These are phyloP conservation scores for Saccharomyces hybrid DNA, from an alignment of 1,139 yeast species.

Conservation along the genomic window DNA sequence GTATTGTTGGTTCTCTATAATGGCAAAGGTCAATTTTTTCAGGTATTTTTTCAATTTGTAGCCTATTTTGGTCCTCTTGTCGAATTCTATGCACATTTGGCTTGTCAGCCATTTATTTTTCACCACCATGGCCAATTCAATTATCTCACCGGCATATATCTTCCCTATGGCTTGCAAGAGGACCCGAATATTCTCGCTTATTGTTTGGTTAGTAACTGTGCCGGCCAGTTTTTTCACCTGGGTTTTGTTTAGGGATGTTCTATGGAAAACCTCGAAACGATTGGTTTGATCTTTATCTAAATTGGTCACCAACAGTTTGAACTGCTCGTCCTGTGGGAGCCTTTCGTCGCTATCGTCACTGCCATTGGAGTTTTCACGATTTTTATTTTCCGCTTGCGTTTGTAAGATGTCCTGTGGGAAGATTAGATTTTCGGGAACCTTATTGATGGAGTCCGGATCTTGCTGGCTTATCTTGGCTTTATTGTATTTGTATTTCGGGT, in stretches of 20 bases:
- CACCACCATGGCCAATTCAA: slow-evolving; percentile 70
- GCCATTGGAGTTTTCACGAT: background rate
- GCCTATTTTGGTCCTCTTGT: slow-evolving; percentile 29
- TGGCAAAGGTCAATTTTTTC: too few relatives aligned
- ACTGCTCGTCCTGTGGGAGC: slow-evolving; percentile 44
- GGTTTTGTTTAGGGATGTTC: slow-evolving; percentile 72
- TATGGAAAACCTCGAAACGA: slow-evolving; percentile 77
- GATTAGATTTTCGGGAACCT: slow-evolving; percentile 19
- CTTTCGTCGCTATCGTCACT: background rate
- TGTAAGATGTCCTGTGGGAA: slow-evolving; percentile 22
- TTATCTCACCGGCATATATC: slow-evolving; percentile 82
- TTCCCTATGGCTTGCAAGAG: slow-evolving; percentile 83
- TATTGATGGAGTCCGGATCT: slow-evolving; percentile 11
- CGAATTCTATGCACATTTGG: slow-evolving; percentile 26
- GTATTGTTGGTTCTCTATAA: background rate
- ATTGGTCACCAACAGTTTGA: slow-evolving; percentile 59
- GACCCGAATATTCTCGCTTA: slow-evolving; percentile 73
- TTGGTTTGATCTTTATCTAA: slow-evolving; percentile 80
- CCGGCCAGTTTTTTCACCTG: slow-evolving; percentile 79
- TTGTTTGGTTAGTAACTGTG: slow-evolving; percentile 69
- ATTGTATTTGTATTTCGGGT: slow-evolving; percentile 4
- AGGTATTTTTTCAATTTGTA: background rate
- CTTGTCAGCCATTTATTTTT: slow-evolving; percentile 48
- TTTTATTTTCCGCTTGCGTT: background rate
- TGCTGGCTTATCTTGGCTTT: background rate